Base-by-base conservation (phyloP, 2,329 filamentous ascomycete species). In the Tricladium varicosporioides region DNA sequence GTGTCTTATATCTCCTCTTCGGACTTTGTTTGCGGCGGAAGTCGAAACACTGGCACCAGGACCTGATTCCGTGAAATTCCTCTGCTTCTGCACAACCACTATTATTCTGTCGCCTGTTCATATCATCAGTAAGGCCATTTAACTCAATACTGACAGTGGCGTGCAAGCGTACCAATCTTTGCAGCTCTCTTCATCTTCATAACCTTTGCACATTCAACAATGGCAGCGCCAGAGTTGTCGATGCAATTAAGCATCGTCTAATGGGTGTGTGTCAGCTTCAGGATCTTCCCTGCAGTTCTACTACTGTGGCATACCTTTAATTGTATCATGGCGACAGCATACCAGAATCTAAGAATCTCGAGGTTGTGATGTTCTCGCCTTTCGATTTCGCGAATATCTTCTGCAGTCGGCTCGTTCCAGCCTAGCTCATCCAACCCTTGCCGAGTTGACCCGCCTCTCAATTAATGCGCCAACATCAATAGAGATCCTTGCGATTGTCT, bases 211-310 rank as follows among this genome's bases (percentile, higher is more conserved):
- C 94, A 99, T 79, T 99, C 94, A 77, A 97, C 94, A 65, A 99
- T 82, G 69, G 94, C 92, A 67, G 94, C 94, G 73, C 94, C 94
- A 64, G 94, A 97, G 81, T 72, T 99, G 87, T 99, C 94, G 85
- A 99, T 97, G 87, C 94, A 97, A 78, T 94, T 97, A 69, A 99
- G 84, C 85, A 99, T 91, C 73, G 92, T 89, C 94, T 97, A 66
- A 13, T 7, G 10, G 9, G 2, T 15, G 10, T 10, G 40, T 7
- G 15, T 56, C 51, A 56, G 53, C 48, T 32, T 31, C 13, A 13
- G 9, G 16, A 13, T 45, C 11, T 9, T 36, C 13, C 9, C 16
- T 19, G 27, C n/a, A 46, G 7, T 19, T 9, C 5, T 1, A 15
- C 14, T 2, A 43, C 2, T 15, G 13, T 5, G 56, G 36, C 60